Percentiles rank a stretch among this genome's conserved stretches.
These are phyloP conservation scores for Bromus sterilis DNA, from an alignment of 176 grass and related monocot species.

Conservation along the genomic window DNA sequence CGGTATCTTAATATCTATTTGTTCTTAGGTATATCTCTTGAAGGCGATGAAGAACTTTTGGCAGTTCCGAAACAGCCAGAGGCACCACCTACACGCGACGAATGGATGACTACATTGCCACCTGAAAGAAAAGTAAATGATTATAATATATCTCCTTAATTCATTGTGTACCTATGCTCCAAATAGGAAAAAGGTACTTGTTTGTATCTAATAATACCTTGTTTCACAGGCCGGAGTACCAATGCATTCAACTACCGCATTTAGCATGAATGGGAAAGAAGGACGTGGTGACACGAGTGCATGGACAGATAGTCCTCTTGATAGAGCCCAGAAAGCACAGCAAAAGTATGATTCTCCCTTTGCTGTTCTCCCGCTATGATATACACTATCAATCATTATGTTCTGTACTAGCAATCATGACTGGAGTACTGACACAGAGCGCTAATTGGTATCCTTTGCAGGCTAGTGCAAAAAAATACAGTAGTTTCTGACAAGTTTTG, in stretches of 20 bases:
- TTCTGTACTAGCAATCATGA: neutral
- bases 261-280: conserved; percentile 79
- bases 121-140: conserved; percentile 91
- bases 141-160: neutral
- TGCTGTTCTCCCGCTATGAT: neutral
- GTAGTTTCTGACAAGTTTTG: neutral
- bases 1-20: neutral
- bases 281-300: conserved; percentile 77
- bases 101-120: conserved; percentile 97
- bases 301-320: conserved; percentile 87
- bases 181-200: neutral
- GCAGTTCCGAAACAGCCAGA: conserved; percentile 61
- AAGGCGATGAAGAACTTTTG: conserved; percentile 91
- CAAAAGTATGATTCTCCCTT: conserved; percentile 49
- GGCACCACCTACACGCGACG: conserved; percentile 70
- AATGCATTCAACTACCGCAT: conserved; percentile 85
- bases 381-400: neutral
- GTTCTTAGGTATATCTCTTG: conserved; percentile 73
- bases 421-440: neutral
- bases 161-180: neutral
- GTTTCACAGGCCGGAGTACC: conserved; percentile 64
- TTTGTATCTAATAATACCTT: neutral
- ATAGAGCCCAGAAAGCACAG: conserved; percentile 83
- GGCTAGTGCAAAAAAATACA: neutral
- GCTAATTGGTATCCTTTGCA: conserved; percentile 5